Evolutionary conservation across 352 stramenopile genomes (phyloP).

Genomic region (Pythium dissotocum): DNA sequence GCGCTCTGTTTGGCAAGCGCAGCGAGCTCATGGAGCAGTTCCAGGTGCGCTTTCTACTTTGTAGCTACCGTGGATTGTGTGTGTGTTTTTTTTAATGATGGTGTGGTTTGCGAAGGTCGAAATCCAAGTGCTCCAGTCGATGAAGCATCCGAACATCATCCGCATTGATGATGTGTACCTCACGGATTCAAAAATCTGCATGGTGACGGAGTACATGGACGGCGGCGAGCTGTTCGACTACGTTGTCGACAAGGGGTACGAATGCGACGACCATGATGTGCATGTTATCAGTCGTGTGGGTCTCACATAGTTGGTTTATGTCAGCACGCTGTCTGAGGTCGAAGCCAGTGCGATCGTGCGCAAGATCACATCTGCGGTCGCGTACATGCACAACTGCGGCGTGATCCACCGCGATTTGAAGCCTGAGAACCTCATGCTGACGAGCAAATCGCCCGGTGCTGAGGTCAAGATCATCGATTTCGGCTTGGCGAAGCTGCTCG

Average conservation of each 20-base stretch:
- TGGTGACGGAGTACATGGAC: conserved; percentile 88
- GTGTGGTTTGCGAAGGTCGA: conserved; percentile 50
- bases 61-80: too few relatives aligned
- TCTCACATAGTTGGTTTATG: not conserved
- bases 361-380: conserved; percentile 89
- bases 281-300: too few relatives aligned
- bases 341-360: conserved; percentile 85
- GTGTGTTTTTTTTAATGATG: not conserved
- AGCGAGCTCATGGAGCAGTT: conserved; percentile 89
- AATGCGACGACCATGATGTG: not conserved
- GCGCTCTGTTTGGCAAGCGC: conserved; percentile 64
- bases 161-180: conserved; percentile 87
- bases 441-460: conserved; percentile 71
- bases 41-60: conserved; percentile 42
- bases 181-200: conserved; percentile 83
- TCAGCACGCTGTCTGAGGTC: conserved; percentile 82
- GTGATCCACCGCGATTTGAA: conserved; percentile 92
- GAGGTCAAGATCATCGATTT: conserved; percentile 99
- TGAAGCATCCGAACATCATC: conserved; percentile 91
- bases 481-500: conserved; percentile 94
- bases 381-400: conserved; percentile 87
- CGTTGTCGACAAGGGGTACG: conserved; percentile 85
- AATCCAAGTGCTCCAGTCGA: conserved; percentile 88
- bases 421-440: conserved; percentile 88
- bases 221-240: conserved; percentile 91